phyloP scores from a whole-genome alignment of 495 filamentous ascomycete species.

The Xylaria grammica region DNA sequence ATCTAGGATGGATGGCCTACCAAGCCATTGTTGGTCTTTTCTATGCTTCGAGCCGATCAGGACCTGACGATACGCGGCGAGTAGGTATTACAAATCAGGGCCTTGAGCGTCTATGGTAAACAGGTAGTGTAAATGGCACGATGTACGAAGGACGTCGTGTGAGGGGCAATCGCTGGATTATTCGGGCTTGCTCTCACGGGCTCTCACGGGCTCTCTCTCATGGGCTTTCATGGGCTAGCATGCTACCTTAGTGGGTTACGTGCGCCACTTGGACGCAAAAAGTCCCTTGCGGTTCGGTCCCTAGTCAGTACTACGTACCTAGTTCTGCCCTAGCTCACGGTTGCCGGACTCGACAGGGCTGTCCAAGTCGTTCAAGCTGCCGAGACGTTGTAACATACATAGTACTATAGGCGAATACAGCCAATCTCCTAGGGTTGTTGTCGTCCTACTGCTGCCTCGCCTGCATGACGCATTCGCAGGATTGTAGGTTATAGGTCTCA shows the following conservation, averaged over 20 bases:
- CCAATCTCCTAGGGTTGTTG: background rate
- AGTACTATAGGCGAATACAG: background rate
- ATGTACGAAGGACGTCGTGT: too few relatives aligned
- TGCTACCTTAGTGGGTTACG: background rate
- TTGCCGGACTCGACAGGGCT: constrained; percentile 1
- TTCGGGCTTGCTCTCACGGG: too few relatives aligned
- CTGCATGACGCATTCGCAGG: constrained; percentile 6
- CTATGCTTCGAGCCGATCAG: background rate
- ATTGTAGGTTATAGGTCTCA: background rate
- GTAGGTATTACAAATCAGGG: background rate
- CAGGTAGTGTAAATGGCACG: too few relatives aligned
- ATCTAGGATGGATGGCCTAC: background rate
- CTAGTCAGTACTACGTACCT: background rate
- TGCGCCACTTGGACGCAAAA: constrained; percentile 9
- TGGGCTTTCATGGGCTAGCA: background rate
- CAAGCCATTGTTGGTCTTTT: background rate
- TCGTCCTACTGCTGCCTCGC: constrained; percentile 5
- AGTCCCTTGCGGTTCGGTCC: constrained; percentile 8
- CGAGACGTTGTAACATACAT: background rate
- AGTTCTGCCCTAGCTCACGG: background rate
- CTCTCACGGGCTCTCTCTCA: background rate
- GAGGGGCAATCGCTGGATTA: too few relatives aligned
- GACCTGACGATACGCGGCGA: background rate
- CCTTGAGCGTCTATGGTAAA: background rate
- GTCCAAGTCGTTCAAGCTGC: background rate